Conservation (phyloP, 228 moss, liverwort and hornwort species). For the Sphagnum fallax region DNA sequence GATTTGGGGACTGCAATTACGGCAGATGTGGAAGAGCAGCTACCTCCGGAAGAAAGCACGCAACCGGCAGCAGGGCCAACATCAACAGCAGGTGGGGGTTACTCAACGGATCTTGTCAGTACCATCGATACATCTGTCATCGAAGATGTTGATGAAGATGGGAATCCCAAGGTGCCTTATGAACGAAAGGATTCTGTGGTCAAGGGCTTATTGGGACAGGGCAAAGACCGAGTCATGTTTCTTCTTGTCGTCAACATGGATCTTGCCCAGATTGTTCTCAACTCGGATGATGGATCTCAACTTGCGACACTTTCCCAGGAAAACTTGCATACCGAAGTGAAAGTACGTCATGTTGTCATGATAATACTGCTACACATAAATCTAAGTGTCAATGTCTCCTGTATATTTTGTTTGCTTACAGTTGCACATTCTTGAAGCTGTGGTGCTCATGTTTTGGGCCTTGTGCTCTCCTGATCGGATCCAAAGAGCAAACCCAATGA, state of each 20-base stretch:
- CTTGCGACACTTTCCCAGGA: slow-evolving; percentile 72
- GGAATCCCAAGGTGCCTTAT: slow-evolving; percentile 30
- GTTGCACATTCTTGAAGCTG: too few species aligned
- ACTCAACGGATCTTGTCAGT: slow-evolving; percentile 50
- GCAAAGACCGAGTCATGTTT: slow-evolving; percentile 77
- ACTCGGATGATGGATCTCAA: slow-evolving; percentile 75
- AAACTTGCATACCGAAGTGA: slow-evolving; percentile 74
- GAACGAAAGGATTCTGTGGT: slow-evolving; percentile 67
- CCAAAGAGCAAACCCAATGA: too few species aligned
- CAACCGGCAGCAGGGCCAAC: background rate
- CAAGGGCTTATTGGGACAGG: slow-evolving; percentile 75
- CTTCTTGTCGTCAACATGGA: slow-evolving; percentile 70
- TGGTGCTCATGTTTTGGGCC: too few species aligned
- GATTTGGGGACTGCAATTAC: slow-evolving; percentile 84
- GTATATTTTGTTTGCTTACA: too few species aligned
- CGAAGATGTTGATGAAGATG: slow-evolving; percentile 42
- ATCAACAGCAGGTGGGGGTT: too few species aligned
- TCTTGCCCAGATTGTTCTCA: slow-evolving; percentile 77
- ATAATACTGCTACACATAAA: too few species aligned
- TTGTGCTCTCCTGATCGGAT: too few species aligned
- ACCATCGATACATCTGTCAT: slow-evolving; percentile 65
- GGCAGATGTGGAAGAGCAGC: slow-evolving; percentile 39
- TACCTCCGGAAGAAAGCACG: slow-evolving; percentile 13
- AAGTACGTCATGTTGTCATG: slow-evolving; percentile 25
- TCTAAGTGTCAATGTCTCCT: too few species aligned